Evolutionary conservation across 2,329 filamentous ascomycete species (phyloP), one percentile per base, ranked within the genome.

Genomic region (Cladosporium sp.): DNA sequence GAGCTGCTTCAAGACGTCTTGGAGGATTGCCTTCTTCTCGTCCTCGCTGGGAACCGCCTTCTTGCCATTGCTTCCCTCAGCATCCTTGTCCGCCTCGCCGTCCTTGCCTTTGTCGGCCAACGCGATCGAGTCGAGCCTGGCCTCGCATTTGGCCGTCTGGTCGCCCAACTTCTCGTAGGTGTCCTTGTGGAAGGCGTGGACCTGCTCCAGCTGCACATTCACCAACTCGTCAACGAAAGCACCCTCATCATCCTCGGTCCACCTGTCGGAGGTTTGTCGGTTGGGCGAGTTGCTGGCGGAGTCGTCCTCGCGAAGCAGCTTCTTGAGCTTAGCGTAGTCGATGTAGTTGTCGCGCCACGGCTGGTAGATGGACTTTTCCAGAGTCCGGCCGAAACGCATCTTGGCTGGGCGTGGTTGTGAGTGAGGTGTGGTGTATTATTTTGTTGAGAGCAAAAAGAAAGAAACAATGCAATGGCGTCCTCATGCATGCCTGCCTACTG

Each of bases 331-430:
- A 73, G 86, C 82, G 79, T 99, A 99, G 82, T 98, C 93, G 76
- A 99, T 92, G 83, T 99, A 98, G 75, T 96, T 86, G 77, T 90
- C 91, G 79, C 90, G 91, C 94, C 94, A 99, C 75, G 93, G 92
- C 71, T 86, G 81, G 78, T 98, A 95, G 73, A 91, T 84, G 66
- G 91, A 89, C 74, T 88, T 86, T 74, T 89, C 88, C 67, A 99
- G 86, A 60, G 92, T 97, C 81, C 89, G 92, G 68, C 94, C 94
- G 83, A 97, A 99, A 74, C 92, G 91, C 95, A 99, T 98, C 23
- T 53, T 58, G 53, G 39, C 53, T 43, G n/a, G 23, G 28, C 13
- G 21, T 30, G 25, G 4, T 28, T 7, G 11, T 11, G 16, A 5
- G 49, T 28, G 25, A n/a, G 16, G 26, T 26, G 6, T 53, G 36